A percentile compares a stretch with the other conserved stretches of the same genome.
phyloP scores from a whole-genome alignment of 768 basidiomycete species.

The Lactarius sanguifluus region DNA sequence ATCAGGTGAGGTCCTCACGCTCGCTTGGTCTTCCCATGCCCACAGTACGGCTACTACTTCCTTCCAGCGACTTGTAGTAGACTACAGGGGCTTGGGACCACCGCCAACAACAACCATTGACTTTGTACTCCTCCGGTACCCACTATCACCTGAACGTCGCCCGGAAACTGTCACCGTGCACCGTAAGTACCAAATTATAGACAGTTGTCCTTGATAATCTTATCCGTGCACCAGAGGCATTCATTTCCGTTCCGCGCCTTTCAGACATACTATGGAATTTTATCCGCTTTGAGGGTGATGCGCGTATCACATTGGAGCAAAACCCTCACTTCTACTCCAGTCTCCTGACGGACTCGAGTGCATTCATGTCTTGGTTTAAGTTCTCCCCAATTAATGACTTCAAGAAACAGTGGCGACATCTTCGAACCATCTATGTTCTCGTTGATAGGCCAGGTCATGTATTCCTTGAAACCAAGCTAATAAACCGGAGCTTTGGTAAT shows the following conservation, averaged over 20 bases:
- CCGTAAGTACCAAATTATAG: neutral
- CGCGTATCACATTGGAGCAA: neutral
- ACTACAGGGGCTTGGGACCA: too few relatives aligned
- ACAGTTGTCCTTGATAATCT: neutral
- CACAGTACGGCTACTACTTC: too few relatives aligned
- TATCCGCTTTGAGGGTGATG: neutral
- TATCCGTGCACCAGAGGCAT: neutral
- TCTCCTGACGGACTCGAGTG: neutral
- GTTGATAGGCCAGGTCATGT: neutral
- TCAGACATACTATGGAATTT: neutral
- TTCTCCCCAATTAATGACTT: neutral
- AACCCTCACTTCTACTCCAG: neutral
- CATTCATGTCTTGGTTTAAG: neutral
- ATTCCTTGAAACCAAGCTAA: neutral
- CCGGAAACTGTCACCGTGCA: neutral
- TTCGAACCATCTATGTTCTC: neutral
- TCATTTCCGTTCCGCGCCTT: neutral
- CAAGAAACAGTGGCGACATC: neutral
- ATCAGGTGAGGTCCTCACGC: too few relatives aligned
- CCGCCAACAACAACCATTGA: neutral
- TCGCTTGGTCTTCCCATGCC: too few relatives aligned
- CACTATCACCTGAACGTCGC: neutral
- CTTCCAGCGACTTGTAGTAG: too few relatives aligned
- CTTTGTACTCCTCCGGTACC: neutral
- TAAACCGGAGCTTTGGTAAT: neutral